Evolutionary conservation across 2,329 filamentous ascomycete genomes (phyloP).

Genomic region (Diplocarpon mali): DNA sequence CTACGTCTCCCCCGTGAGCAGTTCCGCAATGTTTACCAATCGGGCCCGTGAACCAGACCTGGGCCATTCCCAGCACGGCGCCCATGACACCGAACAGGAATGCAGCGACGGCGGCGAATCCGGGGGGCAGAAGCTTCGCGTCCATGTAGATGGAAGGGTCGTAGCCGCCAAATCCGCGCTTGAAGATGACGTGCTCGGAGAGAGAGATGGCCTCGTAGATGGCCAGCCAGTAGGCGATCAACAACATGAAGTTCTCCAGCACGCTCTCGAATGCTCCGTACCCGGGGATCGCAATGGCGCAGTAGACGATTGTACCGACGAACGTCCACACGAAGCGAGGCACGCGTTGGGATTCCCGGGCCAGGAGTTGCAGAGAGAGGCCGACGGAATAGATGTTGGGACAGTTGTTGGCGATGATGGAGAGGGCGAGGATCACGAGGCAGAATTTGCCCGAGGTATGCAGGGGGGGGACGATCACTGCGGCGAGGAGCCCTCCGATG

Average conservation of each 20-base stretch:
- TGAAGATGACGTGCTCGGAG: constrained; percentile 58
- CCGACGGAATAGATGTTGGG: constrained; percentile 63
- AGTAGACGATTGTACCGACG: constrained; percentile 49
- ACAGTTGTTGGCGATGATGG: constrained; percentile 60
- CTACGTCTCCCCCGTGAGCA: constrained; percentile 41
- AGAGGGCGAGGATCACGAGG: constrained; percentile 52
- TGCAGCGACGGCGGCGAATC: constrained; percentile 50
- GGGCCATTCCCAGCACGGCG: constrained; percentile 59
- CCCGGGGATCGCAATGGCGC: constrained; percentile 59
- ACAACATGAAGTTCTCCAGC: constrained; percentile 59
- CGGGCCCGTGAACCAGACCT: constrained; percentile 58
- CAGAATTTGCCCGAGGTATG: constrained; percentile 65
- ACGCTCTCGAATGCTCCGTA: constrained; percentile 53
- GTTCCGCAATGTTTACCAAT: constrained; percentile 39
- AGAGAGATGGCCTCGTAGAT: constrained; percentile 60
- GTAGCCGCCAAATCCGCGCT: constrained; percentile 50
- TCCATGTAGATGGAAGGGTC: constrained; percentile 46
- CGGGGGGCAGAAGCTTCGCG: constrained; percentile 45
- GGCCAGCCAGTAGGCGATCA: constrained; percentile 63
- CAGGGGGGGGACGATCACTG: constrained; percentile 50
- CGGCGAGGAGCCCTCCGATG: constrained; percentile 56
- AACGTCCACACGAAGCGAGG: constrained; percentile 60
- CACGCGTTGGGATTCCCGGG: constrained; percentile 44
- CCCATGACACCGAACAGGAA: constrained; percentile 55
- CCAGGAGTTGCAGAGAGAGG: constrained; percentile 55